Percentiles rank a stretch among this genome's conserved stretches.
phyloP scores from a whole-genome alignment of 495 filamentous ascomycete species.

The Pyrenula massariospora region DNA sequence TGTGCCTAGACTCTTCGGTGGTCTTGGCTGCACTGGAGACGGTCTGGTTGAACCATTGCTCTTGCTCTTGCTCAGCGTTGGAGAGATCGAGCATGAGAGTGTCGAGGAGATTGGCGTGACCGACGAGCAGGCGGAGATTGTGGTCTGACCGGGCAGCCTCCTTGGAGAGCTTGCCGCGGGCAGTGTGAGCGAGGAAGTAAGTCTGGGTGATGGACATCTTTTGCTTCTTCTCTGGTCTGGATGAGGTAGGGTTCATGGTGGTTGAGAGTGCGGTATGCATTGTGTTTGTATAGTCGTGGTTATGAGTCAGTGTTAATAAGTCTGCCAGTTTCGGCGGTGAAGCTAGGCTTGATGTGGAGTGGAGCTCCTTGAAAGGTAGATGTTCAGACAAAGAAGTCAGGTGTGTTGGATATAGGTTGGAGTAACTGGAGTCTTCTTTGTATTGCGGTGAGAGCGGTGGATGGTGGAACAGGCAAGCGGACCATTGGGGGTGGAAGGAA shows the following conservation, averaged over 20 bases:
- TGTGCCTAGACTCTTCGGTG: conserved; percentile 48
- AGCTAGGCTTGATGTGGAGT: not conserved
- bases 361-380: not conserved
- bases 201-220: conserved; percentile 97
- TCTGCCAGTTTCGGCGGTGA: not conserved
- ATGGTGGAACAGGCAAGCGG: not conserved
- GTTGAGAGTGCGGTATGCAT: not conserved
- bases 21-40: conserved; percentile 58
- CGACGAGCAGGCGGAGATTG: conserved; percentile 84
- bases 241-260: conserved; percentile 13
- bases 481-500: not conserved
- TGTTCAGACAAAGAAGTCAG: not conserved
- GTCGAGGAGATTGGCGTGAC: conserved; percentile 97
- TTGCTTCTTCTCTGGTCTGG: conserved; percentile 43
- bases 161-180: conserved; percentile 83
- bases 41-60: conserved; percentile 95
- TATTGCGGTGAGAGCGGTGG: not conserved
- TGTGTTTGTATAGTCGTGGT: not conserved
- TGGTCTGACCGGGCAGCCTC: conserved; percentile 87
- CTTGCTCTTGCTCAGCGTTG: conserved; percentile 90
- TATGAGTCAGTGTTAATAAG: not conserved
- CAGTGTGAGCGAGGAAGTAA: conserved; percentile 94
- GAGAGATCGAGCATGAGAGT: conserved; percentile 89
- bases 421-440: not conserved
- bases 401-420: not conserved